Percentiles rank a stretch among this genome's conserved stretches.
These are phyloP conservation scores for Exophiala dermatitidis DNA, from an alignment of 2,329 filamentous ascomycete species.

Conservation along the genomic window DNA sequence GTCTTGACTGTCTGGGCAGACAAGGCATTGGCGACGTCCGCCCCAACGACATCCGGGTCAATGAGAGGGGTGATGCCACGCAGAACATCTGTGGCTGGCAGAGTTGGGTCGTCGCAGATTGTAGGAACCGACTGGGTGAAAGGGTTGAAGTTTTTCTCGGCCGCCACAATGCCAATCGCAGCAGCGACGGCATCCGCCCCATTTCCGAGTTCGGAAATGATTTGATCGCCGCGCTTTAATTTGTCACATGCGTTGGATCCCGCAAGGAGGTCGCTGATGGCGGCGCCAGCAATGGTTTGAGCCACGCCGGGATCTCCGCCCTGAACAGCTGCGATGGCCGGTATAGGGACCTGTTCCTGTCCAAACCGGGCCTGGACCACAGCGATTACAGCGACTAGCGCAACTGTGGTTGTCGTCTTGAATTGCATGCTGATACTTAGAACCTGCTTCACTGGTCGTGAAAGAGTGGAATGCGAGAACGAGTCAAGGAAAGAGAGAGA, in stretches of 20 bases:
- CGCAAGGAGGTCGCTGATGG: conserved; percentile 56
- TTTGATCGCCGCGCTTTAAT: conserved; percentile 58
- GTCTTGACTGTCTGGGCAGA: conserved; percentile 46
- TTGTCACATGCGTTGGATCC: conserved; percentile 60
- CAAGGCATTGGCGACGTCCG: conserved; percentile 55
- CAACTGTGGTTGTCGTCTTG: conserved; percentile 5
- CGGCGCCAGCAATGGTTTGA: conserved; percentile 55
- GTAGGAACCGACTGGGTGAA: conserved; percentile 53
- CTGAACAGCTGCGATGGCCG: conserved; percentile 23
- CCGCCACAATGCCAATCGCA: conserved; percentile 56
- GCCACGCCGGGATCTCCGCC: conserved; percentile 50
- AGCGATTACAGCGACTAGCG: conserved; percentile 10
- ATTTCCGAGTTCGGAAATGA: conserved; percentile 54
- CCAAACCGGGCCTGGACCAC: conserved; percentile 21
- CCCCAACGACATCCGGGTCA: conserved; percentile 55
- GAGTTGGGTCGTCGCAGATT: conserved; percentile 56
- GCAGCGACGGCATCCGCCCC: conserved; percentile 55
- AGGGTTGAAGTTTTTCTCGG: conserved; percentile 68
- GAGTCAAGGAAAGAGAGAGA: conserved; percentile 17
- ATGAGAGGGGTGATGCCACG: conserved; percentile 61
- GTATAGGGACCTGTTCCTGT: conserved; percentile 23
- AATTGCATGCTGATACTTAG: conserved; percentile 1
- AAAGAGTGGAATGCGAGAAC: conserved; percentile 17
- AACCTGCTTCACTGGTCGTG: too few species aligned
- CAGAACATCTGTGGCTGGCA: conserved; percentile 55